Percentiles rank a stretch among this genome's conserved stretches.
These are phyloP conservation scores for Cydonia oblonga DNA, from an alignment of 331 rosid genomes.

Conservation along the genomic window DNA sequence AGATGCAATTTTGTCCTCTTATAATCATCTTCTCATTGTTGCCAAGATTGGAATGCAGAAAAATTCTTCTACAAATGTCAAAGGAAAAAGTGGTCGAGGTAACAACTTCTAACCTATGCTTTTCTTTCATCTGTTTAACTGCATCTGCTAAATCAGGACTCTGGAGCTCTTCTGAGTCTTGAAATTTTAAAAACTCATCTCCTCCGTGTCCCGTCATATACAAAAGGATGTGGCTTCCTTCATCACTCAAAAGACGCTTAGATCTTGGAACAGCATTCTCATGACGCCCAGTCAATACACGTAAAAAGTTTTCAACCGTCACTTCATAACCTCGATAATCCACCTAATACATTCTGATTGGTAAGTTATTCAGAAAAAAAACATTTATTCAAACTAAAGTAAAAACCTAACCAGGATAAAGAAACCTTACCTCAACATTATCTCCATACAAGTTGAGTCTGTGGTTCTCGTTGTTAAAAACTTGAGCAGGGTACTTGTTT, in stretches of 20 bases:
- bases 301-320: slow-evolving; percentile 68
- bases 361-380: neutral
- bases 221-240: slow-evolving; percentile 91
- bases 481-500: slow-evolving; percentile 91
- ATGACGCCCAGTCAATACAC: slow-evolving; percentile 85
- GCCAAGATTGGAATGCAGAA: neutral
- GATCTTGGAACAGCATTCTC: slow-evolving; percentile 89
- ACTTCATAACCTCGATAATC: slow-evolving; percentile 98
- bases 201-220: slow-evolving; percentile 99
- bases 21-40: neutral
- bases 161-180: slow-evolving; percentile 94
- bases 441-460: slow-evolving; percentile 86
- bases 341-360: slow-evolving; percentile 45
- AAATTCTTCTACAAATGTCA: slow-evolving; percentile 3
- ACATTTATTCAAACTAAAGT: neutral
- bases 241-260: slow-evolving; percentile 84
- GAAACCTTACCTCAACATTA: slow-evolving; percentile 74
- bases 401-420: neutral
- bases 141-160: slow-evolving; percentile 98
- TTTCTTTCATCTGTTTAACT: slow-evolving; percentile 95
- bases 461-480: slow-evolving; percentile 92
- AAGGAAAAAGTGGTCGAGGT: neutral
- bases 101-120: slow-evolving; percentile 41
- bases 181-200: slow-evolving; percentile 92
- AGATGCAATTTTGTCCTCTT: neutral